Base-by-base conservation (phyloP, 345 rosid genomes). In the Cardamine occulta region DNA sequence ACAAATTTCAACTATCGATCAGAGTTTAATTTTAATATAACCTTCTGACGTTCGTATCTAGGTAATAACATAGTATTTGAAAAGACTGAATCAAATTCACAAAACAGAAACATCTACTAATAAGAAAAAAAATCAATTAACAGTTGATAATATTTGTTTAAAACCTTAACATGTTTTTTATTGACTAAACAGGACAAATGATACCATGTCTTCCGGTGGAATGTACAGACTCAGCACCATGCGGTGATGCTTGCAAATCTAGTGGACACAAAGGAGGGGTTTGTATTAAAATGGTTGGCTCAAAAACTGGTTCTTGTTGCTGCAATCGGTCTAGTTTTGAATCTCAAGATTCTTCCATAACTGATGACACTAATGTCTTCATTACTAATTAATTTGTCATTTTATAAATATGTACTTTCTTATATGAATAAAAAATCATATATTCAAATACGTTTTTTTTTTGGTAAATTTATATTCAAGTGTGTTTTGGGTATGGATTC, bases 231-330 rank as follows among this genome's bases (percentile, higher is more conserved):
- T 0, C 79, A 65, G 5, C 15, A 5, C 2, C 4, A 3, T 75
- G 73, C 44, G 10, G 29, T 59, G 12, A 5, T 48, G 45, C 53
- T 58, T 75, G 73, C 79, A 37, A 48, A 58, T 18, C 68, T 5
- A 28, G 37, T 13, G 73, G 62, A 37, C 26, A 75, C 73, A 13
- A 40, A 58, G 79, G 79, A 58, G 79, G 79, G 45, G 44, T 13
- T 75, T 75, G 73, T 59, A 14, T 66, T 7, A 7, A 0, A 4
- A 34, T 1, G 6, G 0, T 55, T 65, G 53, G 45, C 13, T 12
- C 32, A 28, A 26, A 10, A 4, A 37, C 26, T 3, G 79, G 61
- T 48, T 45, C 14, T 49, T 75, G 79, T 67, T 67, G 79, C 45
- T 75, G 79, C 62, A 75, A 1, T 2, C 39, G 39, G 3, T 13